Percentiles rank a stretch among this genome's conserved stretches.
These are phyloP conservation scores for Penicillium olsonii DNA, from an alignment of 2,329 filamentous ascomycete genomes.

Conservation along the genomic window DNA sequence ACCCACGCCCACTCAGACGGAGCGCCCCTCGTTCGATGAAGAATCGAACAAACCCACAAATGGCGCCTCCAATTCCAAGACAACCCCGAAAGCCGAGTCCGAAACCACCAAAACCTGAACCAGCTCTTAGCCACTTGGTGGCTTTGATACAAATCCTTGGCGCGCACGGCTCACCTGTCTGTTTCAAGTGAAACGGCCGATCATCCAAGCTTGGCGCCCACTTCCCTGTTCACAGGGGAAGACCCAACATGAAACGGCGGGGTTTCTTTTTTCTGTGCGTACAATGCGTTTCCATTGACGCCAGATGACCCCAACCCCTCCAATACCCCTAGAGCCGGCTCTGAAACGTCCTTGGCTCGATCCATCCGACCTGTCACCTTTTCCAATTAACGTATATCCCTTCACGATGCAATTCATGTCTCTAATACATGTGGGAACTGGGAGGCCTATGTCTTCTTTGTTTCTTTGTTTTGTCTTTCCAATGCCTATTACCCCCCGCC, in stretches of 20 bases:
- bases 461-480: constrained; percentile 12
- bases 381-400: constrained; percentile 10
- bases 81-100: constrained; percentile 4
- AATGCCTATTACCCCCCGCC: constrained; percentile 8
- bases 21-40: constrained; percentile 12
- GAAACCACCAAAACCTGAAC: constrained; percentile 19
- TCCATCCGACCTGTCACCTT: background rate
- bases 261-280: background rate
- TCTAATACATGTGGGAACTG: constrained; percentile 12
- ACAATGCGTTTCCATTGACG: background rate
- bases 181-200: constrained; percentile 11
- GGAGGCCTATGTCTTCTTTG: background rate
- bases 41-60: constrained; percentile 7
- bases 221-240: background rate
- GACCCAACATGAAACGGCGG: background rate
- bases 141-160: constrained; percentile 15
- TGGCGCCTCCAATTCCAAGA: constrained; percentile 10
- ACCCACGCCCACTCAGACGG: constrained; percentile 33
- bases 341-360: background rate
- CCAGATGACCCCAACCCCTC: background rate
- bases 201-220: constrained; percentile 3
- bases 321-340: background rate
- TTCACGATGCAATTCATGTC: constrained; percentile 8
- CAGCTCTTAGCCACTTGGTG: constrained; percentile 1
- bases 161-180: constrained; percentile 7